Evolutionary conservation across 1,284 basidiomycete genomes (phyloP).

Genomic region (Phenoliferia sp.): DNA sequence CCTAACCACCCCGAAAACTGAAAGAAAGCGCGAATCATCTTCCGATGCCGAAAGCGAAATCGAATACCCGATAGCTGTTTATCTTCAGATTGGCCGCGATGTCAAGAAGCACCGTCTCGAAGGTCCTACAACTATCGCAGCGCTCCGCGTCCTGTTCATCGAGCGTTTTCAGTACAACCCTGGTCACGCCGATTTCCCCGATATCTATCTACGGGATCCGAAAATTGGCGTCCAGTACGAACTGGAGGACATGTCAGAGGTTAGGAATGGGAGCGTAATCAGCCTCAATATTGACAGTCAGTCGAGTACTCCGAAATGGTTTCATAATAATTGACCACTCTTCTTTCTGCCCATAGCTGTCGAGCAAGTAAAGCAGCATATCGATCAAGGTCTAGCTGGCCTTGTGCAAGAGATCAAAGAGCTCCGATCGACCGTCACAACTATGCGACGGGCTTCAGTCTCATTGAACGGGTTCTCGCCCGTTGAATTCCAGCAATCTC

Average conservation of each 20-base stretch:
- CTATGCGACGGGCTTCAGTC: slow-evolving; percentile 49
- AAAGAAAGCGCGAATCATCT: background rate
- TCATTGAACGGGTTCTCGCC: slow-evolving; percentile 39
- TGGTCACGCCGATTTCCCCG: slow-evolving; percentile 81
- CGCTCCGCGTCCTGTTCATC: slow-evolving; percentile 80
- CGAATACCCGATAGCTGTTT: slow-evolving; percentile 58
- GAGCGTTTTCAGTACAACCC: slow-evolving; percentile 94
- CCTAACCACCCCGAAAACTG: background rate
- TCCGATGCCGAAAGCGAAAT: background rate
- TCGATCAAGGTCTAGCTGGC: slow-evolving; percentile 78
- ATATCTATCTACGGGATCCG: slow-evolving; percentile 90
- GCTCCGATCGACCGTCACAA: slow-evolving; percentile 61
- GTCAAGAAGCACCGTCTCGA: slow-evolving; percentile 82
- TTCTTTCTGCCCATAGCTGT: slow-evolving; percentile 57
- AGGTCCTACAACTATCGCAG: slow-evolving; percentile 60
- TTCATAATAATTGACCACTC: background rate
- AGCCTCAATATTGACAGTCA: slow-evolving; percentile 94
- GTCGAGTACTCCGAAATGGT: slow-evolving; percentile 41
- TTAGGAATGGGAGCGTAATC: slow-evolving; percentile 78
- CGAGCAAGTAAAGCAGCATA: slow-evolving; percentile 97
- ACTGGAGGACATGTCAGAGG: slow-evolving; percentile 89
- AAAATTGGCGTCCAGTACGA: slow-evolving; percentile 90
- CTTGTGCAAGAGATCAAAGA: slow-evolving; percentile 92
- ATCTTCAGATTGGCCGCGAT: slow-evolving; percentile 84
- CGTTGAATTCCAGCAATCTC: slow-evolving; percentile 13